phyloP scores from a whole-genome alignment of 345 rosid species.

The Bruguiera gymnorhiza region DNA sequence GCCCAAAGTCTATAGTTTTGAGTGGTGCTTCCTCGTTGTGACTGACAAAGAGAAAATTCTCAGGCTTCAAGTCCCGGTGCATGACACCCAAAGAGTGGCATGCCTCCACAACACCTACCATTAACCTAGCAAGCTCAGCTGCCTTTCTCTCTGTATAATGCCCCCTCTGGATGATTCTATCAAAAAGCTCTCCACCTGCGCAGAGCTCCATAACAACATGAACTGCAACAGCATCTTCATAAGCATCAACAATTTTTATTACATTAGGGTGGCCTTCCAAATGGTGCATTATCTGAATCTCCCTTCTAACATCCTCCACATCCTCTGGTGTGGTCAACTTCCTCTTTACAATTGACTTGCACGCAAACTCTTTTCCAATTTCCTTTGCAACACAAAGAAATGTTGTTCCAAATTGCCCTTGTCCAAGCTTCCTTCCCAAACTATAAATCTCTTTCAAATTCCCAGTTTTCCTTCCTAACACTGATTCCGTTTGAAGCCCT shows the following conservation, averaged over 20 bases:
- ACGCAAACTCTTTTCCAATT: slow-evolving; percentile 63
- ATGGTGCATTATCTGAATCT: slow-evolving; percentile 96
- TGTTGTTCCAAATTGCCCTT: slow-evolving; percentile 96
- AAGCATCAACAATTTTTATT: slow-evolving; percentile 72
- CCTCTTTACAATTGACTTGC: slow-evolving; percentile 83
- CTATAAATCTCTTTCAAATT: slow-evolving; percentile 71
- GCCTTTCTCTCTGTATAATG: slow-evolving; percentile 85
- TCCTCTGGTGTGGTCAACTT: slow-evolving; percentile 66
- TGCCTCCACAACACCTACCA: slow-evolving; percentile 81
- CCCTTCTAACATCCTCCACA: slow-evolving; percentile 90
- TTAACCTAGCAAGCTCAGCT: slow-evolving; percentile 73
- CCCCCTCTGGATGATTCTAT: slow-evolving; percentile 85
- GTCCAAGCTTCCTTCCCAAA: slow-evolving; percentile 88
- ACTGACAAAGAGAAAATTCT: slow-evolving; percentile 75
- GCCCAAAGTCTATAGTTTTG: slow-evolving; percentile 89
- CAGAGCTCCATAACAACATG: slow-evolving; percentile 93
- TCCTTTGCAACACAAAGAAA: slow-evolving; percentile 70
- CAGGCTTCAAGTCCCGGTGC: slow-evolving; percentile 98
- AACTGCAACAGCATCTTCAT: slow-evolving; percentile 87
- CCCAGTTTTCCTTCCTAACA: slow-evolving; percentile 74
- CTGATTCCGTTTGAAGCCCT: slow-evolving; percentile 64
- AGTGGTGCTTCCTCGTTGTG: slow-evolving; percentile 71
- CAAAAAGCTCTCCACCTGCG: slow-evolving; percentile 92
- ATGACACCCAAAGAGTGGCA: slow-evolving; percentile 98
- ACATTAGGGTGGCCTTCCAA: slow-evolving; percentile 87